Conservation (phyloP, 2,329 filamentous ascomycete species). For the Leptographium procerum region DNA sequence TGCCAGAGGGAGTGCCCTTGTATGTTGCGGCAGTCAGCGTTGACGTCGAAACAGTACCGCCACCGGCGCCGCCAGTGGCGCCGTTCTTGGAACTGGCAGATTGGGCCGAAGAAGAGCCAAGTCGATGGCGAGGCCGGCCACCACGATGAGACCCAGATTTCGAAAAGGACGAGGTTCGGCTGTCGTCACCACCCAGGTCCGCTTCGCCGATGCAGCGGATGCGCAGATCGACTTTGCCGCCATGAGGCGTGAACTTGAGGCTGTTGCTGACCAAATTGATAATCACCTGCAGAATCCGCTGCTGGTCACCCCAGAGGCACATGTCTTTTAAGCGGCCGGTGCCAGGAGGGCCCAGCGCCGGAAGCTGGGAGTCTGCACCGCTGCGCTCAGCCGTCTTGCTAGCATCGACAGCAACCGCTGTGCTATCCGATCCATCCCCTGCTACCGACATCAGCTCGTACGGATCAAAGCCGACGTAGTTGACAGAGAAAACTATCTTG, state of each 20-base stretch:
- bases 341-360: conserved; percentile 53
- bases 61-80: conserved; percentile 13
- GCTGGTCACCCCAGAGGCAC: conserved; percentile 85
- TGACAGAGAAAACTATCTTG: conserved; percentile 60
- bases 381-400: neutral
- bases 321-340: conserved; percentile 68
- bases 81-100: conserved; percentile 35
- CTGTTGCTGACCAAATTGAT: conserved; percentile 90
- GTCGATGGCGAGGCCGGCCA: conserved; percentile 30
- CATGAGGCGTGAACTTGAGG: conserved; percentile 75
- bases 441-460: neutral
- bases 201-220: conserved; percentile 62
- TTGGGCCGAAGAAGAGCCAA: conserved; percentile 37
- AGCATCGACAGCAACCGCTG: neutral
- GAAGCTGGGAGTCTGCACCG: conserved; percentile 27
- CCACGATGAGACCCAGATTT: conserved; percentile 30
- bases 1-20: conserved; percentile 28
- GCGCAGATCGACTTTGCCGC: conserved; percentile 62
- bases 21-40: conserved; percentile 8
- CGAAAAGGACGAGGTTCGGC: conserved; percentile 41
- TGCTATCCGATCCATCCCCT: neutral
- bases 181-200: conserved; percentile 29
- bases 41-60: conserved; percentile 1
- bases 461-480: conserved; percentile 47
- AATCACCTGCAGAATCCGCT: conserved; percentile 82